Evolutionary conservation across 2,329 filamentous ascomycete species (phyloP), one percentile per base, ranked within the genome.

Genomic region (Xylariaceae sp.): DNA sequence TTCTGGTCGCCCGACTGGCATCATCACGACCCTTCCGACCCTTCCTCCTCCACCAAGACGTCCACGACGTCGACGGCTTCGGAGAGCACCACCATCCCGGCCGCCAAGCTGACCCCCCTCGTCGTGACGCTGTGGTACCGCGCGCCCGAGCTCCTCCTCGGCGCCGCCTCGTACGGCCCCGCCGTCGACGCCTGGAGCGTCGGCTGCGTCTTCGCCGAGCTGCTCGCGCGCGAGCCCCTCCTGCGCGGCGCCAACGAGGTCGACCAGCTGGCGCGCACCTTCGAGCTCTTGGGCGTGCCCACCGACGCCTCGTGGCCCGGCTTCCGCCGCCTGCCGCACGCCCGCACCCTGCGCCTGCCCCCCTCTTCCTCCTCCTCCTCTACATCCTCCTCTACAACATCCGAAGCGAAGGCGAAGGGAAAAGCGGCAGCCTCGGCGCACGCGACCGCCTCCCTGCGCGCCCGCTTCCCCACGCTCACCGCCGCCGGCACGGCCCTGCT

Each of bases 121-220:
- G 92, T 98, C 42, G 90, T 96, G 13, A 98, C 92, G 5, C 73
- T 98, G 5, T 98, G 92, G 92, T 98, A 98, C 59, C 84, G 92
- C 36, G 75, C 85, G 1, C 92, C 92, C 0, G 92, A 96, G 60
- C 73, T 96, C 9, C 72, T 98, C 2, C 77, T 96, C 3, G 92
- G 92, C 5, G 68, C 84, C 0, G 73, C 75, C 22, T 72, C 70
- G 12, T 98, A 98, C 63, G 80, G 73, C 38, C 64, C 71, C 1
- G 75, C 83, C 40, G 71, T 96, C 48, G 92, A 96, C 61, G 83
- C 96, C 72, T 98, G 92, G 92, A 93, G 84, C 60, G 67, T 96
- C 3, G 92, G 92, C 10, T 96, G 92, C 62, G 88, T 98, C 52
- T 94, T 98, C 54, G 90, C 81, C 40, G 92, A 98, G 64, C 72